Evolutionary conservation across 257 asterid genomes (phyloP).

Genomic region (Voacanga thouarsii): DNA sequence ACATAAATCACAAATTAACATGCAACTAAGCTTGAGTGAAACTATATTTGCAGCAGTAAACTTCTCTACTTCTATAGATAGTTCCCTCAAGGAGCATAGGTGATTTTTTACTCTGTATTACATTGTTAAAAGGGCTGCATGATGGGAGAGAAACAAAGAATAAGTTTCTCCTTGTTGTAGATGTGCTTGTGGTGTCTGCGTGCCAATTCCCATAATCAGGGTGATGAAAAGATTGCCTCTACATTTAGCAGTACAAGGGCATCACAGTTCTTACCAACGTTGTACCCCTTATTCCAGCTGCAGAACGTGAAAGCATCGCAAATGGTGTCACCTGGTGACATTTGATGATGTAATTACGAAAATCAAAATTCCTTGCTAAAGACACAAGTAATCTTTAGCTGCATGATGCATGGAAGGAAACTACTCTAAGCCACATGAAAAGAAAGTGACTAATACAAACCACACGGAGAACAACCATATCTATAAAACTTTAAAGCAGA

Average conservation of each 20-base stretch:
- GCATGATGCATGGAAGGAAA: not conserved
- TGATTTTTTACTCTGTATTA: not conserved
- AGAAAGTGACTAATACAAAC: not conserved
- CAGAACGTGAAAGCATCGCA: constrained; percentile 91
- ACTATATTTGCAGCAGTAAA: not conserved
- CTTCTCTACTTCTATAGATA: not conserved
- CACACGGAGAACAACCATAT: not conserved
- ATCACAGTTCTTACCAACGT: constrained; percentile 55
- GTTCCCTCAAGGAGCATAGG: not conserved
- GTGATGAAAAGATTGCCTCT: not conserved
- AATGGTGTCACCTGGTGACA: constrained; percentile 80
- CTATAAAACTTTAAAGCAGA: not conserved
- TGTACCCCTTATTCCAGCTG: constrained; percentile 98
- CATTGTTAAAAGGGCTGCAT: not conserved
- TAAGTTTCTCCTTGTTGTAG: not conserved
- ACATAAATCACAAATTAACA: not conserved
- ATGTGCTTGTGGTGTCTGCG: not conserved
- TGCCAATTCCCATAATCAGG: not conserved
- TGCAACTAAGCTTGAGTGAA: not conserved
- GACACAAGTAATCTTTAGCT: not conserved
- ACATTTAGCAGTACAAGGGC: not conserved
- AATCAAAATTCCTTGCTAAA: constrained; percentile 15
- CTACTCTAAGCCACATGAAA: not conserved
- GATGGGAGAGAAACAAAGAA: too few species aligned
- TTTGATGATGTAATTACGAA: not conserved